phyloP scores from a whole-genome alignment of 495 filamentous ascomycete species.

The Beverwykella pulmonaria region DNA sequence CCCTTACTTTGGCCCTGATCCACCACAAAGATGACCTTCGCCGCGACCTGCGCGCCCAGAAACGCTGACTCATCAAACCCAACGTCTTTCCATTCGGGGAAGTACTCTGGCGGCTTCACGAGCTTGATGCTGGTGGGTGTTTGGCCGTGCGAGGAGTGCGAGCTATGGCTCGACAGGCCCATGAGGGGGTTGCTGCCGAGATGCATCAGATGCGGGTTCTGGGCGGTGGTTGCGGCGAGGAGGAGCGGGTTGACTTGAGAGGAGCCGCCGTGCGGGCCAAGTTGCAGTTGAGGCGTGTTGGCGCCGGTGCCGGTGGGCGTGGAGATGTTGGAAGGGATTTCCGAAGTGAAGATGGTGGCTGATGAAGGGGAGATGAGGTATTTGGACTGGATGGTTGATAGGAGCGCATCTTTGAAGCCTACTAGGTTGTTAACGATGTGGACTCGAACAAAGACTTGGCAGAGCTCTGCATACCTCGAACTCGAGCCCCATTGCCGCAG shows the following conservation, averaged over 20 bases:
- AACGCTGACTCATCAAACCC: slow-evolving; percentile 63
- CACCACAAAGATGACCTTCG: slow-evolving; percentile 71
- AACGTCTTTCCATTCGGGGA: slow-evolving; percentile 89
- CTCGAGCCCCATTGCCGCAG: slow-evolving; percentile 81
- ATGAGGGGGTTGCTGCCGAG: slow-evolving; percentile 41
- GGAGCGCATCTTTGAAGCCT: slow-evolving; percentile 84
- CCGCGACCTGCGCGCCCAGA: slow-evolving; percentile 77
- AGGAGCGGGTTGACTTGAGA: slow-evolving; percentile 84
- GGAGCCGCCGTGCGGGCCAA: slow-evolving; percentile 49
- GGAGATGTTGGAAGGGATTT: slow-evolving; percentile 86
- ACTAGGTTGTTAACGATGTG: not conserved
- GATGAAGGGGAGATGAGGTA: slow-evolving; percentile 88
- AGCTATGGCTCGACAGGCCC: slow-evolving; percentile 49
- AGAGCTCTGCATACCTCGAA: slow-evolving; percentile 61
- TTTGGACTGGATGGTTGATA: slow-evolving; percentile 74
- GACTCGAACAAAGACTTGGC: not conserved
- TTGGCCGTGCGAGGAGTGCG: slow-evolving; percentile 80
- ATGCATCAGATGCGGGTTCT: slow-evolving; percentile 52
- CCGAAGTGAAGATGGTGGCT: slow-evolving; percentile 94
- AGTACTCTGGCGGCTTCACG: slow-evolving; percentile 79
- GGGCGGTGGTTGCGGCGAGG: slow-evolving; percentile 80
- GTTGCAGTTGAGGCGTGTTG: slow-evolving; percentile 77
- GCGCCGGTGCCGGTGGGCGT: slow-evolving; percentile 89
- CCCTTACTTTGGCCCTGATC: slow-evolving; percentile 72
- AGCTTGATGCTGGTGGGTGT: slow-evolving; percentile 85